Conservation (phyloP, 2,329 filamentous ascomycete species). For the Hyphodiscus sp. region DNA sequence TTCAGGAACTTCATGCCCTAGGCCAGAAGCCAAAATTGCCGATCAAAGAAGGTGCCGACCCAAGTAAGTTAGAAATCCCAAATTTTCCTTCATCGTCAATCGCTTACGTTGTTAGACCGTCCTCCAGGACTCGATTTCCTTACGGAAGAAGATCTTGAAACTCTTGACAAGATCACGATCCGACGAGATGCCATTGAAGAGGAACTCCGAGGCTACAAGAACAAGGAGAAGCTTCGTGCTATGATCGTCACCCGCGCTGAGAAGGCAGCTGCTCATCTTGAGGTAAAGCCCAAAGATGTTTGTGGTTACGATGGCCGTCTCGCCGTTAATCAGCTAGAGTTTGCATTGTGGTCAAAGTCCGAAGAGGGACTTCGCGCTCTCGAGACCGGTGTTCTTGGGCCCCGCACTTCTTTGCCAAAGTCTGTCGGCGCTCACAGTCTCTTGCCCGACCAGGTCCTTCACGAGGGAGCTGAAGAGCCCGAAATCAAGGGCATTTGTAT, state of each 20-base stretch:
- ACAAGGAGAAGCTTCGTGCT: slow-evolving; percentile 18
- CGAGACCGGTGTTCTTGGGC: slow-evolving; percentile 22
- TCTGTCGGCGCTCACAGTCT: slow-evolving; percentile 12
- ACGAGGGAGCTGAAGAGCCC: slow-evolving; percentile 4
- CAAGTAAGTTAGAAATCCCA: slow-evolving; percentile 17
- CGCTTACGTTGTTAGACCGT: slow-evolving; percentile 12
- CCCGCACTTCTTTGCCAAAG: slow-evolving; percentile 22
- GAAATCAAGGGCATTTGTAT: slow-evolving; percentile 25
- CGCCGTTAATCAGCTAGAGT: slow-evolving; percentile 25
- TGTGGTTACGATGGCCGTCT: slow-evolving; percentile 29
- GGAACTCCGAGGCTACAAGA: slow-evolving; percentile 15
- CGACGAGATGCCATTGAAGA: slow-evolving; percentile 14
- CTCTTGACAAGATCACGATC: slow-evolving; percentile 17
- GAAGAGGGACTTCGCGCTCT: slow-evolving; percentile 23
- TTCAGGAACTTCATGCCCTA: slow-evolving; percentile 19
- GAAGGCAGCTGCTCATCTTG: slow-evolving; percentile 16
- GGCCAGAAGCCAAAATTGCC: slow-evolving; percentile 26
- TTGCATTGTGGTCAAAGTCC: slow-evolving; percentile 20
- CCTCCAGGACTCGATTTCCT: slow-evolving; percentile 25
- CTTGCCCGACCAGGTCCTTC: slow-evolving; percentile 15
- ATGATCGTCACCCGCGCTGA: slow-evolving; percentile 24
- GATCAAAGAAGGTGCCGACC: slow-evolving; percentile 19
- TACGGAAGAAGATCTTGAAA: slow-evolving; percentile 20
- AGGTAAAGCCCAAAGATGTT: slow-evolving; percentile 18
- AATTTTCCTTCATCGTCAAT: not conserved